phyloP scores from a whole-genome alignment of 83 land plant genomes.

The Thuja plicata region DNA sequence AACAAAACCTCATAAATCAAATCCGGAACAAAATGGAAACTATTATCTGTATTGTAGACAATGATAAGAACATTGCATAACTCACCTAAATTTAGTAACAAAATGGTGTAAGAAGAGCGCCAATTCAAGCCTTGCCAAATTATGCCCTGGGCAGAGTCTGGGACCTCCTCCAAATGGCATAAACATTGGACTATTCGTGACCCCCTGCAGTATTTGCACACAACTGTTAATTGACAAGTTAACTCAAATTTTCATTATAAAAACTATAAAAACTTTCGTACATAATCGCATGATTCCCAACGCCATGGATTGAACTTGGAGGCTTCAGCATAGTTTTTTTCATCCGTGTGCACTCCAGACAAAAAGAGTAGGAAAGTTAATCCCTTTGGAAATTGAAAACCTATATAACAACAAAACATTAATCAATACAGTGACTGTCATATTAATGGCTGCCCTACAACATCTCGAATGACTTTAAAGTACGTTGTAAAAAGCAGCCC shows the following conservation, averaged over 20 bases:
- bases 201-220: background rate
- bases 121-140: background rate
- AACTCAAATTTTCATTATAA: background rate
- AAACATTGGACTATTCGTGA: background rate
- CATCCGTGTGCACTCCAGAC: background rate
- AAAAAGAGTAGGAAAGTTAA: background rate
- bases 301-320: conserved; percentile 8
- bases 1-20: no score
- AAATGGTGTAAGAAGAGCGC: background rate
- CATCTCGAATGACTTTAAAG: no score
- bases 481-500: no score
- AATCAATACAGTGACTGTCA: background rate
- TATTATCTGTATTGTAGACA: no score
- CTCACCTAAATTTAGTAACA: background rate
- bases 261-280: background rate
- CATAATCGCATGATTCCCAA: background rate
- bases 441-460: background rate
- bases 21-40: no score
- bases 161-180: background rate
- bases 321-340: background rate
- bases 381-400: background rate
- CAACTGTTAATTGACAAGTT: background rate
- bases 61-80: background rate
- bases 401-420: background rate
- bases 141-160: background rate